These are phyloP conservation scores for Fremontodendron californicum DNA, from an alignment of 345 rosid genomes.

Conservation along the genomic window DNA sequence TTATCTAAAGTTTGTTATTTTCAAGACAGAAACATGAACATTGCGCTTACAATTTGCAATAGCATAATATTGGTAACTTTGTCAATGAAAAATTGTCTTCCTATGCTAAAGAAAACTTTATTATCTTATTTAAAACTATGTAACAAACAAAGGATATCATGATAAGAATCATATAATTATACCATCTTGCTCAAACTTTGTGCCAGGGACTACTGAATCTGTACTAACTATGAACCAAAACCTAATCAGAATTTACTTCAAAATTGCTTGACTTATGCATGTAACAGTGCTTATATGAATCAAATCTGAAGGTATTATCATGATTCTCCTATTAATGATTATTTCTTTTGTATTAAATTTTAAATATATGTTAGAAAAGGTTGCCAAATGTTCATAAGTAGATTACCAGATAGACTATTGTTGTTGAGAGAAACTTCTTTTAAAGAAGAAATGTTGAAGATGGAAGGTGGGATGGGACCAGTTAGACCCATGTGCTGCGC, in stretches of 20 bases:
- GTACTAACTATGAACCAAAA: background rate
- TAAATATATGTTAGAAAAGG: background rate
- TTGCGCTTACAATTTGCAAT: background rate
- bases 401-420: constrained; percentile 7
- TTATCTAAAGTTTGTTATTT: background rate
- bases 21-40: background rate
- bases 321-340: background rate
- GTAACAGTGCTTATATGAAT: background rate
- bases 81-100: background rate
- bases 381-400: background rate
- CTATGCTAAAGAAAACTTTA: no score
- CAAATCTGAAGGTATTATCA: background rate
- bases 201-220: background rate
- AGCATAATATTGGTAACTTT: background rate
- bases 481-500: constrained; percentile 1
- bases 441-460: constrained; percentile 17
- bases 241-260: background rate
- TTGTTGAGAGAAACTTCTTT: background rate
- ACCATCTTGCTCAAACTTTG: background rate
- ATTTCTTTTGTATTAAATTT: background rate
- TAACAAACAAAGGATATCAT: background rate
- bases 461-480: constrained; percentile 16
- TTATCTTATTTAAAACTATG: background rate
- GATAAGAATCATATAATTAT: background rate
- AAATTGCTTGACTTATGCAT: background rate